Evolutionary conservation across 2,329 filamentous ascomycete species (phyloP).

Genomic region (Magnaporthales sp.): DNA sequence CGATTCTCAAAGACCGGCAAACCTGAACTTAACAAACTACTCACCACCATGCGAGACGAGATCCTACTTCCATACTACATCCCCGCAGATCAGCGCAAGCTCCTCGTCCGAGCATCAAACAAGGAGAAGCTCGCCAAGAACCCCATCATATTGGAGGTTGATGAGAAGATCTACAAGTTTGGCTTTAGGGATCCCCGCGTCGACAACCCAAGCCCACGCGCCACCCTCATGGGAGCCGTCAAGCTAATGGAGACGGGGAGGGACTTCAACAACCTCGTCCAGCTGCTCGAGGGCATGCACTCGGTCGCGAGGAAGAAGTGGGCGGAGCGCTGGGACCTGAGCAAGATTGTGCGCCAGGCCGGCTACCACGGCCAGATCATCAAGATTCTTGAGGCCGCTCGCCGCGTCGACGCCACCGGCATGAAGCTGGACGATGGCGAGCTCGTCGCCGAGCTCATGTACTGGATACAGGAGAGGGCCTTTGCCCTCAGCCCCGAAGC

Average conservation of each 20-base stretch:
- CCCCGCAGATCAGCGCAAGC: slow-evolving; percentile 38
- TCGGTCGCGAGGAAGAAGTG: slow-evolving; percentile 30
- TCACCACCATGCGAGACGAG: slow-evolving; percentile 45
- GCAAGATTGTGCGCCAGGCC: slow-evolving; percentile 31
- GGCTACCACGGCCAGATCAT: slow-evolving; percentile 30
- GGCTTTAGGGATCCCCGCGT: slow-evolving; percentile 31
- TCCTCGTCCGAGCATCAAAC: slow-evolving; percentile 39
- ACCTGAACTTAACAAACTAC: slow-evolving; percentile 40
- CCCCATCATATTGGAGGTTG: slow-evolving; percentile 49
- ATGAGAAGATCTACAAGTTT: slow-evolving; percentile 46
- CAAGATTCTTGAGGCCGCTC: slow-evolving; percentile 41
- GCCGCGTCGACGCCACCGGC: slow-evolving; percentile 35
- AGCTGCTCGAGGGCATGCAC: slow-evolving; percentile 40
- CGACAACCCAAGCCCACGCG: slow-evolving; percentile 26
- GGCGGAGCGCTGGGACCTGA: slow-evolving; percentile 18
- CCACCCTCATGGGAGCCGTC: slow-evolving; percentile 28
- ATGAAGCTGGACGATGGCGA: slow-evolving; percentile 32
- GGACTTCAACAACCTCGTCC: slow-evolving; percentile 44
- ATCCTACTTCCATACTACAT: slow-evolving; percentile 57
- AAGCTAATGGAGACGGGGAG: slow-evolving; percentile 34
- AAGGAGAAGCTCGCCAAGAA: slow-evolving; percentile 41
- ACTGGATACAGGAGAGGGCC: slow-evolving; percentile 32
- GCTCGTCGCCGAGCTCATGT: slow-evolving; percentile 29
- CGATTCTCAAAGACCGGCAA: slow-evolving; percentile 43
- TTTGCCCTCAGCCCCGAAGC: slow-evolving; percentile 23